Evolutionary conservation across 2,329 filamentous ascomycete species (phyloP).

Genomic region (Cylindrodendrum hubeiense): DNA sequence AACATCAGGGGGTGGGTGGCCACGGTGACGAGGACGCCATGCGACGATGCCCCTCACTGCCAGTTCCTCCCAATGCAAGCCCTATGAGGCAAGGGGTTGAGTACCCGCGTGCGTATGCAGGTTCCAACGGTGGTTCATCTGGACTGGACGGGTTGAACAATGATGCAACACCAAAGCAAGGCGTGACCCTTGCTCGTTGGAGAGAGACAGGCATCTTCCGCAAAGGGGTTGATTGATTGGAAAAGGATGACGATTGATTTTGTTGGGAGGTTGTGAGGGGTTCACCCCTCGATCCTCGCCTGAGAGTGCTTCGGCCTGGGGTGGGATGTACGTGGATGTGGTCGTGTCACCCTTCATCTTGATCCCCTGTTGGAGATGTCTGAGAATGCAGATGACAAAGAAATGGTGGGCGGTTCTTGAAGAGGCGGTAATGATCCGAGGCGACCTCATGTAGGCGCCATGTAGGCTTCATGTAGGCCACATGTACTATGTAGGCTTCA

Average conservation of each 20-base stretch:
- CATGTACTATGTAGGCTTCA: background rate
- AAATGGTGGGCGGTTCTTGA: conserved; percentile 1
- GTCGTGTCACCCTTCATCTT: conserved; percentile 36
- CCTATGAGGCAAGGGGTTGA: conserved; percentile 27
- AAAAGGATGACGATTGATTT: conserved; percentile 12
- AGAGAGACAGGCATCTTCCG: background rate
- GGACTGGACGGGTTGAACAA: background rate
- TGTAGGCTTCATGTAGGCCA: background rate
- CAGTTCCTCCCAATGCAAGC: conserved; percentile 27
- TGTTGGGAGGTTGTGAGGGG: conserved; percentile 18
- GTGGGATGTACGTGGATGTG: conserved; percentile 26
- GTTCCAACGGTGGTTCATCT: conserved; percentile 21
- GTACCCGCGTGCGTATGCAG: conserved; percentile 37
- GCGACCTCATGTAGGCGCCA: too few species aligned
- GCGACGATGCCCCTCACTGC: conserved; percentile 20
- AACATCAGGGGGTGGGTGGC: conserved; percentile 13
- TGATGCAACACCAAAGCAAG: background rate
- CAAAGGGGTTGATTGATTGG: conserved; percentile 22
- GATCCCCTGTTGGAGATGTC: conserved; percentile 24
- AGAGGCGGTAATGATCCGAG: conserved; percentile 1
- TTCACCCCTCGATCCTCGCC: conserved; percentile 25
- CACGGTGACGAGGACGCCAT: conserved; percentile 24
- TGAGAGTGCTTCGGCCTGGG: conserved; percentile 32
- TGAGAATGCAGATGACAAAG: conserved; percentile 16
- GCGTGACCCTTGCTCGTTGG: background rate